Evolutionary conservation across 2,329 filamentous ascomycete species (phyloP).

Genomic region (Aspergillus melleus): DNA sequence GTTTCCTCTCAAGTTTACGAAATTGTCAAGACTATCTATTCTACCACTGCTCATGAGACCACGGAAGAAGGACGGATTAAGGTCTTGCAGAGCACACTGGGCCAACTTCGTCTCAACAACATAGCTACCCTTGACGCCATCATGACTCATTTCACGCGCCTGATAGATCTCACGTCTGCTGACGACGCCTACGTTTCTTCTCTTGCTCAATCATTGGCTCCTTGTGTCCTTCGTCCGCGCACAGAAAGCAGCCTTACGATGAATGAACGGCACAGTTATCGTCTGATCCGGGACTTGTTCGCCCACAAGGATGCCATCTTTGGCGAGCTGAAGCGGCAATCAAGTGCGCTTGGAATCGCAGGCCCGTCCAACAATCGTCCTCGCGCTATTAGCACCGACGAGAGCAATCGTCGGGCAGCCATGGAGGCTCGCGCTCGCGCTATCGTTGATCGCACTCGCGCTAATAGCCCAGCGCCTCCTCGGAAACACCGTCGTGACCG

Average conservation of each 20-base stretch:
- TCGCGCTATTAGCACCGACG: slow-evolving; percentile 88
- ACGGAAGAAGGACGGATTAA: slow-evolving; percentile 79
- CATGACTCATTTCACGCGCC: slow-evolving; percentile 94
- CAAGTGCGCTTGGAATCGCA: slow-evolving; percentile 46
- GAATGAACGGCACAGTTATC: slow-evolving; percentile 91
- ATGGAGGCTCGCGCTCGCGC: slow-evolving; percentile 92
- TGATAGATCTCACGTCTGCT: slow-evolving; percentile 95
- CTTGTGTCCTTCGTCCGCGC: slow-evolving; percentile 84
- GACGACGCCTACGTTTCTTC: slow-evolving; percentile 80
- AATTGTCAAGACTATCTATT: slow-evolving; percentile 96
- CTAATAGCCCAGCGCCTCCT: slow-evolving; percentile 63
- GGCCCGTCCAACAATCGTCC: slow-evolving; percentile 60
- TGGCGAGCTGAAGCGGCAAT: slow-evolving; percentile 82
- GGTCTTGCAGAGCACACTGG: slow-evolving; percentile 92
- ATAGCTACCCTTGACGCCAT: slow-evolving; percentile 98
- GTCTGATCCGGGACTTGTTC: slow-evolving; percentile 88
- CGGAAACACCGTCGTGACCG: slow-evolving; percentile 73
- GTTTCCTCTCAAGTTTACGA: slow-evolving; percentile 98
- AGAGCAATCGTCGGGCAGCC: slow-evolving; percentile 88
- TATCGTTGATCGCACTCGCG: slow-evolving; percentile 69
- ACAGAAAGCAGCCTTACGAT: slow-evolving; percentile 87
- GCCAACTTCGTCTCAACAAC: slow-evolving; percentile 90
- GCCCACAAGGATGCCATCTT: slow-evolving; percentile 94
- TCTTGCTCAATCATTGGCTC: slow-evolving; percentile 73
- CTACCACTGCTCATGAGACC: slow-evolving; percentile 72